phyloP scores from a whole-genome alignment of 2,329 filamentous ascomycete genomes.

The Periconia macrospinosa region DNA sequence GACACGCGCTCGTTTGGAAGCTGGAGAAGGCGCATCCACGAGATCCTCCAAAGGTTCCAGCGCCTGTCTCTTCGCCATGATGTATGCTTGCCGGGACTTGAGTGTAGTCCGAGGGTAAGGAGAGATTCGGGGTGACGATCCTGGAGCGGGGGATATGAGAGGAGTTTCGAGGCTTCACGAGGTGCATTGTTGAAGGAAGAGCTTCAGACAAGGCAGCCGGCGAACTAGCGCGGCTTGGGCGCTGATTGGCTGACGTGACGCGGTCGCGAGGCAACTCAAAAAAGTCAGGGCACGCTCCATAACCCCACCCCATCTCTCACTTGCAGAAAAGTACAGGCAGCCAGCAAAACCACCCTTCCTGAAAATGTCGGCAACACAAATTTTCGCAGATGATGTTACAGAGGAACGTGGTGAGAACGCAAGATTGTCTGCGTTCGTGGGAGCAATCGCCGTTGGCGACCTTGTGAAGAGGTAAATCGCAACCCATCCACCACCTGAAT shows the following conservation, averaged over 20 bases:
- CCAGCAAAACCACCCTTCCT: no score
- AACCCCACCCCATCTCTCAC: conserved; percentile 21
- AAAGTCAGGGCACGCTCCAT: not conserved
- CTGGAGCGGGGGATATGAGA: not conserved
- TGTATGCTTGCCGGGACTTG: not conserved
- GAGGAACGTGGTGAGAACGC: conserved; percentile 99
- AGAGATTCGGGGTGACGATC: no score
- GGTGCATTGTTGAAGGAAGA: not conserved
- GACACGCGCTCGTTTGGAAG: conserved; percentile 51
- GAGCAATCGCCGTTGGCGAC: conserved; percentile 96
- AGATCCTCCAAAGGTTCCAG: conserved; percentile 49
- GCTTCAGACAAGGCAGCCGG: conserved; percentile 16
- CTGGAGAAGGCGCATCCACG: conserved; percentile 47
- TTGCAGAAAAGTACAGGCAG: no score
- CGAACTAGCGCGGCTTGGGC: conserved; percentile 13
- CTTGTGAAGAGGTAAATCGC: conserved; percentile 98
- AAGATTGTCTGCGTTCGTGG: conserved; percentile 95
- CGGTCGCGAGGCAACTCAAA: conserved; percentile 23
- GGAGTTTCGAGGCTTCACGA: not conserved
- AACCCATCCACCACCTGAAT: no score
- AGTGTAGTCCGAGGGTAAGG: not conserved
- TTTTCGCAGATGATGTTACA: conserved; percentile 94
- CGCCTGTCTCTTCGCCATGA: conserved; percentile 53
- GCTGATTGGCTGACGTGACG: conserved; percentile 17
- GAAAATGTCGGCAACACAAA: conserved; percentile 73